These are phyloP conservation scores for Lasiodiplodia sp. DNA, from an alignment of 2,329 filamentous ascomycete species.

Conservation along the genomic window DNA sequence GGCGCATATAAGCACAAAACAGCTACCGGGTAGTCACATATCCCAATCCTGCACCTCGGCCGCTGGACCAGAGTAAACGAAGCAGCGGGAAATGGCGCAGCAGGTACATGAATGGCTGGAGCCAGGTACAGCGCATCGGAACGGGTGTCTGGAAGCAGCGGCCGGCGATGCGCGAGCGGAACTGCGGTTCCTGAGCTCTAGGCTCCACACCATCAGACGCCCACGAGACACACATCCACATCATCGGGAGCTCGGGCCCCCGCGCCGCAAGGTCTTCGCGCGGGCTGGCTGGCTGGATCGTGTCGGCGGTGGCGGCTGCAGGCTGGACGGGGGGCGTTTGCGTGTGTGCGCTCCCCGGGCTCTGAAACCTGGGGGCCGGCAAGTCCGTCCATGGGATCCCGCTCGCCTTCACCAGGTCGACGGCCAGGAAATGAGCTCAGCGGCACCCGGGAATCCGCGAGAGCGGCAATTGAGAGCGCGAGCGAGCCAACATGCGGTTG, in stretches of 20 bases:
- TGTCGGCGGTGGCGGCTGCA: not conserved
- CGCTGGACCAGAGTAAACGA: not conserved
- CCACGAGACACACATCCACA: conserved; percentile 15
- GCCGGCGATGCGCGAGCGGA: not conserved
- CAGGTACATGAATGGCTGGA: not conserved
- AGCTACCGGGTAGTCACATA: not conserved
- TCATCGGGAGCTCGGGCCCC: not conserved
- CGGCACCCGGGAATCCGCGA: not conserved
- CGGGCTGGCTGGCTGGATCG: not conserved
- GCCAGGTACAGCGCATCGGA: conserved; percentile 2
- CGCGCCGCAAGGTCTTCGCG: not conserved
- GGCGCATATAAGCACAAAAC: conserved; percentile 9
- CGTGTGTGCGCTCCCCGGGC: not conserved
- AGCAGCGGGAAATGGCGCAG: not conserved
- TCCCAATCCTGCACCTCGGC: not conserved
- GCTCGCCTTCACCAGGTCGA: not conserved
- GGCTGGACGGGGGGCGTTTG: not conserved
- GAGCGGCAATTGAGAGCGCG: not conserved
- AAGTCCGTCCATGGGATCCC: not conserved
- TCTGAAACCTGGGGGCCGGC: conserved; percentile 22
- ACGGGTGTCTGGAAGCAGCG: not conserved
- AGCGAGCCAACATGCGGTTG: not conserved
- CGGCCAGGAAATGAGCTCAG: not conserved
- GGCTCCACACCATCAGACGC: conserved; percentile 7
- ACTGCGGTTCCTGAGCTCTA: not conserved